phyloP scores from a whole-genome alignment of 805 yeast genomes.

The Osmozyma mogii region DNA sequence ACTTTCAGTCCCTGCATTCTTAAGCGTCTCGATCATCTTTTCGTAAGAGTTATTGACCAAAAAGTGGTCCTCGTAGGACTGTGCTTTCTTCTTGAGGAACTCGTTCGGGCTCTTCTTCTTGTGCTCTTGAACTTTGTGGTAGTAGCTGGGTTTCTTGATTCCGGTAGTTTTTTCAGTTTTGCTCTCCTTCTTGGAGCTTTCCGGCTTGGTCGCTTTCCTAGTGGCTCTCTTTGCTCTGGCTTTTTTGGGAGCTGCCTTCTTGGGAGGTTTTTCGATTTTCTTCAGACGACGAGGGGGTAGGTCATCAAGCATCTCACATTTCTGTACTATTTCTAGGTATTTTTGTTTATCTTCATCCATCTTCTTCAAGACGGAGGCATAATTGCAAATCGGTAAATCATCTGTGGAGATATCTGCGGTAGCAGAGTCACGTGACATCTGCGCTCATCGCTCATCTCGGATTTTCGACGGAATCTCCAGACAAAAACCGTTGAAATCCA shows the following conservation, averaged over 20 bases:
- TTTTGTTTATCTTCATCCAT: too few relatives aligned
- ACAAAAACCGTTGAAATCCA: constrained; percentile 2
- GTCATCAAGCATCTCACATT: too few relatives aligned
- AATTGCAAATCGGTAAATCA: too few relatives aligned
- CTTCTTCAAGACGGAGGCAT: too few relatives aligned
- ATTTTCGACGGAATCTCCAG: constrained; percentile 1
- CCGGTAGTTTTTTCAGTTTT: constrained; percentile 1
- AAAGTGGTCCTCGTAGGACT: constrained; percentile 13
- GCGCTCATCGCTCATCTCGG: constrained; percentile 1
- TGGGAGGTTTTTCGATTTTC: too few relatives aligned
- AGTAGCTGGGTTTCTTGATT: not conserved
- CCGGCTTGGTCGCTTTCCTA: too few relatives aligned
- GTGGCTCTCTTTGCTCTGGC: too few relatives aligned
- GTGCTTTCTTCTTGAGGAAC: constrained; percentile 2
- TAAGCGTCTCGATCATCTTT: constrained; percentile 13
- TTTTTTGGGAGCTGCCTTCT: too few relatives aligned
- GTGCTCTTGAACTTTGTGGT: constrained; percentile 1
- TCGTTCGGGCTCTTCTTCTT: not conserved
- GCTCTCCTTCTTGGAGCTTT: constrained; percentile 2
- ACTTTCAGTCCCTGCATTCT: constrained; percentile 5
- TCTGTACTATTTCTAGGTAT: too few relatives aligned
- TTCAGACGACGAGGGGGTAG: too few relatives aligned
- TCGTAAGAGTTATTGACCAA: constrained; percentile 12
- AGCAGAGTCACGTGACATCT: too few relatives aligned
- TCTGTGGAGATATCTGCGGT: too few relatives aligned